phyloP scores from a whole-genome alignment of 208 protist species.

The Wallacemonas sp. region DNA sequence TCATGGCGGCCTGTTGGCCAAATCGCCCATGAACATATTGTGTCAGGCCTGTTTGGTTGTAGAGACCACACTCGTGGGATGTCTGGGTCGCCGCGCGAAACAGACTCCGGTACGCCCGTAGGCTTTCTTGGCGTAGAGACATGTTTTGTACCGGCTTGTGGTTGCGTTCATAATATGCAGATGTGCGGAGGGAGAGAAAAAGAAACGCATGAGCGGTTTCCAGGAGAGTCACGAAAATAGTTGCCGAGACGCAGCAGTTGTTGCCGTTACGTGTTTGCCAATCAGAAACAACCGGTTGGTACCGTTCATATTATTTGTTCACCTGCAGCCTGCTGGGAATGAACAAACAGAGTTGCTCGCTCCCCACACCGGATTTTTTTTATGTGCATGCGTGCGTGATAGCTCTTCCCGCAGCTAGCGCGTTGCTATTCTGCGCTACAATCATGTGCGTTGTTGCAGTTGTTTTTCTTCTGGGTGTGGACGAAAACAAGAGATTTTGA shows the following conservation, averaged over 20 bases:
- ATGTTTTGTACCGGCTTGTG: conserved; percentile 10
- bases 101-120: conserved; percentile 54
- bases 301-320: too few species aligned
- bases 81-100: conserved; percentile 30
- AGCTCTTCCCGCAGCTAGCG: too few species aligned
- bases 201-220: conserved; percentile 7
- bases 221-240: conserved; percentile 6
- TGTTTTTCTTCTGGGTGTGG: too few species aligned
- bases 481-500: too few species aligned
- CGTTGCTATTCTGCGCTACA: too few species aligned
- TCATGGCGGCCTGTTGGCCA: conserved; percentile 25
- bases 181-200: background rate
- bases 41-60: conserved; percentile 41
- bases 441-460: too few species aligned
- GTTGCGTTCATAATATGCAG: background rate
- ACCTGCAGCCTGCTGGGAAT: too few species aligned
- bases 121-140: conserved; percentile 41
- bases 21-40: conserved; percentile 54
- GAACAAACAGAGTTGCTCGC: too few species aligned
- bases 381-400: too few species aligned
- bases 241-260: background rate
- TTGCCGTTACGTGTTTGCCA: too few species aligned
- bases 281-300: too few species aligned
- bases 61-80: conserved; percentile 37
- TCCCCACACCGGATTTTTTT: too few species aligned